These are phyloP conservation scores for Ambrosia trifida DNA, from an alignment of 129 eudicot genomes.

Conservation along the genomic window DNA sequence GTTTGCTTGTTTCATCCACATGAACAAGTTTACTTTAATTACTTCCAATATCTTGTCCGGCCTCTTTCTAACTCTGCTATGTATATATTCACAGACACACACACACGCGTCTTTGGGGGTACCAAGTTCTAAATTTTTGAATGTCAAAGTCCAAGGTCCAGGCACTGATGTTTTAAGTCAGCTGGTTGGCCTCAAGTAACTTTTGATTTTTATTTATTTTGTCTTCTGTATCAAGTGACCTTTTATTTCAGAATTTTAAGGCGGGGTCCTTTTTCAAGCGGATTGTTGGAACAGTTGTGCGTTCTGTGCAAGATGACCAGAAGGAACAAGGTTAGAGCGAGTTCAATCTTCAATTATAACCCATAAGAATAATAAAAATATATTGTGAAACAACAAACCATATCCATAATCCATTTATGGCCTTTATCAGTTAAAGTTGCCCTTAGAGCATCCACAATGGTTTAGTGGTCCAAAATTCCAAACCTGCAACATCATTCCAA, in stretches of 20 bases:
- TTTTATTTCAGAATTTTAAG: conserved; percentile 60
- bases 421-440: neutral
- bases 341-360: neutral
- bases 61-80: neutral
- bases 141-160: conserved; percentile 3
- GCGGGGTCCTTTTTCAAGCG: conserved; percentile 82
- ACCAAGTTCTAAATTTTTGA: neutral
- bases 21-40: too few species aligned
- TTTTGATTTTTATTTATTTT: neutral
- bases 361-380: neutral
- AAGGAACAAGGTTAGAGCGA: conserved; percentile 79
- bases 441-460: neutral
- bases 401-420: neutral
- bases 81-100: too few species aligned
- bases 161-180: too few species aligned
- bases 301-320: conserved; percentile 97
- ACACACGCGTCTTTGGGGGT: neutral
- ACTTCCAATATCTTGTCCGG: too few species aligned
- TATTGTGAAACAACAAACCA: neutral
- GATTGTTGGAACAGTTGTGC: conserved; percentile 94
- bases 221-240: conserved; percentile 9
- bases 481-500: too few species aligned
- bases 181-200: neutral
- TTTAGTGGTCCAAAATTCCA: too few species aligned
- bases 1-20: too few species aligned